Evolutionary conservation across 495 filamentous ascomycete species (phyloP).

Genomic region (Neurospora pannonica): DNA sequence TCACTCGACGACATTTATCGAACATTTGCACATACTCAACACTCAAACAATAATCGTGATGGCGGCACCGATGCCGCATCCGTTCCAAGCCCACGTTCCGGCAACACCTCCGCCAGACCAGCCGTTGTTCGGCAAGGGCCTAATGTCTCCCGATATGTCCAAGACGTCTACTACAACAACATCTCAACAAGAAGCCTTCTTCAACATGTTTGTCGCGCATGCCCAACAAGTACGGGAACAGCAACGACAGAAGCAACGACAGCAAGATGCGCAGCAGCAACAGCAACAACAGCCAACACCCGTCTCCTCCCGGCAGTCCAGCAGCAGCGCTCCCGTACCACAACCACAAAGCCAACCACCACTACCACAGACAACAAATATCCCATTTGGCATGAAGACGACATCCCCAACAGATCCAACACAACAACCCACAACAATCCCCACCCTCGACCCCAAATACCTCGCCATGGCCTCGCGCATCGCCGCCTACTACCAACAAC

Average conservation of each 20-base stretch:
- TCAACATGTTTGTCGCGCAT: neutral
- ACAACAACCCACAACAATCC: neutral
- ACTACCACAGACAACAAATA: neutral
- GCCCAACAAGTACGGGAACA: neutral
- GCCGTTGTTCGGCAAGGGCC: slow-evolving; percentile 15
- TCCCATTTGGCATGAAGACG: neutral
- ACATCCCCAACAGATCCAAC: slow-evolving; percentile 1
- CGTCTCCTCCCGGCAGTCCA: neutral
- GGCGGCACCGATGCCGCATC: slow-evolving; percentile 17
- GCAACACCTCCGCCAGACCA: slow-evolving; percentile 23
- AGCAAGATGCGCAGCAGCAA: neutral
- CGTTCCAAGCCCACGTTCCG: slow-evolving; percentile 18
- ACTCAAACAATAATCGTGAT: neutral
- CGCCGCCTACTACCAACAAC: slow-evolving; percentile 28
- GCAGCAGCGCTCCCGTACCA: neutral
- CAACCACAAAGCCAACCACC: neutral
- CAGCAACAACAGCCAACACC: neutral
- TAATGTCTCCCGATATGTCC: slow-evolving; percentile 5
- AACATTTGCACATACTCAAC: neutral
- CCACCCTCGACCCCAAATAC: slow-evolving; percentile 18
- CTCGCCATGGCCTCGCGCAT: slow-evolving; percentile 31
- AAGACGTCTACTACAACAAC: neutral
- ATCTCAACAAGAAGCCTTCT: neutral
- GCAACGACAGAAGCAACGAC: neutral
- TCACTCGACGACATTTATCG: neutral